phyloP scores from a whole-genome alignment of 2,329 filamentous ascomycete genomes.

The Clonostachys solani region DNA sequence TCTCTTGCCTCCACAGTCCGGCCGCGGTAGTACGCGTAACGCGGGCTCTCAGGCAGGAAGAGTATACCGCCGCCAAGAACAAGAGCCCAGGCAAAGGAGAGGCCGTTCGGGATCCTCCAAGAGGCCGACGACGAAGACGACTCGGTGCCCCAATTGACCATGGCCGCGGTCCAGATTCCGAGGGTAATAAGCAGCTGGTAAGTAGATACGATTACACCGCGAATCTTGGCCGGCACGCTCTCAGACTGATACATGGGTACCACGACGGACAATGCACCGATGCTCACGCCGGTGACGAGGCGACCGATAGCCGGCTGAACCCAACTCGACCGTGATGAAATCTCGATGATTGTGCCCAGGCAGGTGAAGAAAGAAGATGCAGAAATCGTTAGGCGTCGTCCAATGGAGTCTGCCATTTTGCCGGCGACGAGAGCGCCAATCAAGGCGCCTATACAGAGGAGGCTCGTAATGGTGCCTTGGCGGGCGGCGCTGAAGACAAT shows the following conservation, averaged over 20 bases:
- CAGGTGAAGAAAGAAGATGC: conserved; percentile 58
- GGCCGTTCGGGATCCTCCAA: conserved; percentile 59
- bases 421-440: conserved; percentile 54
- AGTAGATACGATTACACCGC: conserved; percentile 57
- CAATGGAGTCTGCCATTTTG: conserved; percentile 56
- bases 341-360: conserved; percentile 60
- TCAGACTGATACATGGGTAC: conserved; percentile 69
- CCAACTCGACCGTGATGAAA: conserved; percentile 52
- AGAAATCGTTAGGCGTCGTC: conserved; percentile 59
- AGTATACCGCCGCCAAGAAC: conserved; percentile 45
- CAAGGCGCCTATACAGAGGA: conserved; percentile 57
- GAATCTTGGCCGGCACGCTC: conserved; percentile 58
- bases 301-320: conserved; percentile 62
- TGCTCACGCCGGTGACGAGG: conserved; percentile 61
- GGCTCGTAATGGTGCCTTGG: conserved; percentile 59
- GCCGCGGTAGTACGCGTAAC: conserved; percentile 30
- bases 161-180: conserved; percentile 57
- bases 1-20: conserved; percentile 17
- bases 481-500: conserved; percentile 52
- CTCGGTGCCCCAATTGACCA: conserved; percentile 59
- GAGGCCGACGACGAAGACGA: conserved; percentile 36
- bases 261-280: conserved; percentile 59
- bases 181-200: conserved; percentile 69
- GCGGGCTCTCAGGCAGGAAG: conserved; percentile 40
- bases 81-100: conserved; percentile 52